Evolutionary conservation across 345 rosid species (phyloP), one percentile per base, ranked within the genome.

Genomic region (Balakata baccata): DNA sequence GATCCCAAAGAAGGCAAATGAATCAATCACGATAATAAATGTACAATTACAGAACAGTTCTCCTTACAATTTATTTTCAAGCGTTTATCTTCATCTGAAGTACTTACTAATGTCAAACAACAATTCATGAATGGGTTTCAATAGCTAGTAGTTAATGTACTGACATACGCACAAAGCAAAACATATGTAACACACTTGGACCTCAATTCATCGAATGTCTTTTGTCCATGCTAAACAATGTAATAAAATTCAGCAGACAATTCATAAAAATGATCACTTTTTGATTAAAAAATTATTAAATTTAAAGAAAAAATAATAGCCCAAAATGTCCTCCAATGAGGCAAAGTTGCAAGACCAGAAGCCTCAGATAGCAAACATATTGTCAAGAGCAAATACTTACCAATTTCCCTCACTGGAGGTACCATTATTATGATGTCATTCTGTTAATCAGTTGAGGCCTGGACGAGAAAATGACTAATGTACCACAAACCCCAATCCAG

Each of bases 321-420:
- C 46, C 68, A 61, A 57, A 52, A 50, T 54, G 38, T 58, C 56
- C 25, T 58, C 56, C 25, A 22, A 50, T 52, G 20, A 22, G 61
- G 47, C 52, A 68, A 78, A 71, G 5, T 75, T 12, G 51, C 22
- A 46, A 51, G 47, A 69, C 63, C 10, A 29, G 52, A 69, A 62
- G 63, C 62, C 61, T 60, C 66, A 58, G 34, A 52, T 66, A 68
- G 56, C 72, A 67, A 22, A 47, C 56, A 64, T 54, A 58, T 69
- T 23, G 25, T 72, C 68, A 59, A 59, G 68, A 73, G 56, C 11
- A 53, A 66, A 9, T 54, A 56, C 96, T 81, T 82, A 92, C 97
- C 93, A 86, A 70, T 82, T 88, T 78, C 87, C 93, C 75, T 78
- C 85, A 49, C 34, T 7, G 64, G 75, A 75, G 37, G 79, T 72